Base-by-base conservation (phyloP, 73 alveolate species). In the Blepharisma stoltei region DNA sequence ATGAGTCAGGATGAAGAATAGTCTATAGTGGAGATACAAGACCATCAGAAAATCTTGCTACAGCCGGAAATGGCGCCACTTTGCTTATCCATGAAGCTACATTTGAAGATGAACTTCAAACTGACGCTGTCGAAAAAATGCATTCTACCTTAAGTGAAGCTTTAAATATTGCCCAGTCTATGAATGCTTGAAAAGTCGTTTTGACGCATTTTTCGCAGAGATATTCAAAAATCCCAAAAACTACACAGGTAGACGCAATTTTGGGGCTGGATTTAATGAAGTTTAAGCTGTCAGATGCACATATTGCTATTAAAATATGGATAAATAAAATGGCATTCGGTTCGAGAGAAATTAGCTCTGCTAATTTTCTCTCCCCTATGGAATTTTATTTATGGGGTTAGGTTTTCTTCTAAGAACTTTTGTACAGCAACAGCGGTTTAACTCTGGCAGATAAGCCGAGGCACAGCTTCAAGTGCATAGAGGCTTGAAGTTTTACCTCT, bases 71-170 rank as follows among this genome's bases (percentile, higher is more conserved):
- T 83, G 87, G 88, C 54, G 87, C 95, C 0, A 92, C 95, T 55
- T 66, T 97, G 38, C 90, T 97, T 54, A 97, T 97, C 52, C 99
- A 97, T 88, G 99, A 97, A 84, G 98, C 98, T 0, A 97, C 99
- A 18, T 95, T 95, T 78, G 98, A 91, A 46, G 95, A 92, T 78
- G 94, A 81, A 52, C 76, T 92, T 76, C 20, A 69, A 50, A 85
- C 83, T 65, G 97, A 95, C 76, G 99, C 99, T 1, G 81, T 11
- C 38, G 85, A 78, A 54, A 95, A 95, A 75, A 84, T 92, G 95
- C 99, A 97, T 85, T 86, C 98, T 1, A 95, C 99, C 0, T 86
- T 91, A 5, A 81, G 92, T 43, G 90, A 97, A 78, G 99, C 99
- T 38, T 93, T 96, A 9, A 84, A 90, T 23, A 67, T 95, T 11